Percentiles rank a stretch among this genome's conserved stretches.
phyloP scores from a whole-genome alignment of 306 rosid genomes.

The Vigna unguiculata region DNA sequence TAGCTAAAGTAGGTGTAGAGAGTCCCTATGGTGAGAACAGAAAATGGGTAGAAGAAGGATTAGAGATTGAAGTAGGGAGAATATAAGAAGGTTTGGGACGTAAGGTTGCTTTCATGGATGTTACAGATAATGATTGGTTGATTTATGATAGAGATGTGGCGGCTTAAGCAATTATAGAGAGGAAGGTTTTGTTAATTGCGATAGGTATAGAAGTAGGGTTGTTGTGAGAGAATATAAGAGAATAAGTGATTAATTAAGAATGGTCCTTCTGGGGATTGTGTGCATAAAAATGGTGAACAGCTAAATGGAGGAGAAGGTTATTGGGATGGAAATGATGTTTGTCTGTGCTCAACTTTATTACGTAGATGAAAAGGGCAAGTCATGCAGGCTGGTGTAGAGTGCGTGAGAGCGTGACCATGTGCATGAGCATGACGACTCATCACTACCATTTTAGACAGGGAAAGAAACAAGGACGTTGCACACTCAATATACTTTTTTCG shows the following conservation, averaged over 20 bases:
- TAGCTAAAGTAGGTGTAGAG: neutral
- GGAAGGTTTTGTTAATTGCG: neutral
- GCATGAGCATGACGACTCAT: slow-evolving; percentile 49
- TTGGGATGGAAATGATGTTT: slow-evolving; percentile 31
- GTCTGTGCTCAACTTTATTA: slow-evolving; percentile 48
- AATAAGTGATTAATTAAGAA: neutral
- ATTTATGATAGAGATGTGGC: slow-evolving; percentile 30
- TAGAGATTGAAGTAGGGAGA: slow-evolving; percentile 15
- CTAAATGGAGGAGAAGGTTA: slow-evolving; percentile 3
- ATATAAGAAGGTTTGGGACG: slow-evolving; percentile 44
- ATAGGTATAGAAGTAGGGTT: too few species aligned
- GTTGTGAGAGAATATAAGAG: too few species aligned
- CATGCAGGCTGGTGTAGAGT: slow-evolving; percentile 60
- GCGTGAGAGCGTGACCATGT: slow-evolving; percentile 39
- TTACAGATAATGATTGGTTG: slow-evolving; percentile 45
- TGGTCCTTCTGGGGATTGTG: slow-evolving; percentile 20
- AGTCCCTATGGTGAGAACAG: too few species aligned
- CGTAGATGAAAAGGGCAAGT: slow-evolving; percentile 72
- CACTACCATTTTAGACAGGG: slow-evolving; percentile 45
- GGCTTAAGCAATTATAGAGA: slow-evolving; percentile 34
- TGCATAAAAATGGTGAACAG: slow-evolving; percentile 14
- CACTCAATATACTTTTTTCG: too few species aligned
- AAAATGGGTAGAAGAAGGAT: neutral
- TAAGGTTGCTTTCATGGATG: slow-evolving; percentile 36
- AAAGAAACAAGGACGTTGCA: neutral